phyloP scores from a whole-genome alignment of 257 asterid species.

The Cinchona pubescens region DNA sequence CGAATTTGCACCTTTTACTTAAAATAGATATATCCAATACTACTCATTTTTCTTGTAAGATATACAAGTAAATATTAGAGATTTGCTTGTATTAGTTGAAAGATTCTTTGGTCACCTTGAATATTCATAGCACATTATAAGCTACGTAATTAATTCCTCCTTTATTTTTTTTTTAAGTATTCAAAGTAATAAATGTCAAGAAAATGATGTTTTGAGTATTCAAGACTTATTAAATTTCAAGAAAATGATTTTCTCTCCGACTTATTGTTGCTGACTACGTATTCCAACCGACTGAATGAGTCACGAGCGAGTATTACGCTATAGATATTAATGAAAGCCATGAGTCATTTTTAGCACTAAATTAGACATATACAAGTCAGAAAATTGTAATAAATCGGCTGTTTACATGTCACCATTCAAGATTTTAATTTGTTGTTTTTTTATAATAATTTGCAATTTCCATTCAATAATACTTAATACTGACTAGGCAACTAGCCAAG shows the following conservation, averaged over 20 bases:
- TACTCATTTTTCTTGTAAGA: neutral
- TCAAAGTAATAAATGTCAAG: neutral
- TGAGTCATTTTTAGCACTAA: neutral
- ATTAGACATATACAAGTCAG: neutral
- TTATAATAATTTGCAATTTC: neutral
- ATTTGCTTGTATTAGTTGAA: neutral
- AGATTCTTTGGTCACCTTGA: neutral
- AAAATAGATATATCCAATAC: neutral
- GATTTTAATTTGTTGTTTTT: slow-evolving; percentile 1
- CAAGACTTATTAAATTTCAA: neutral
- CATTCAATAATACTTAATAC: neutral
- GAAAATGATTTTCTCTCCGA: neutral
- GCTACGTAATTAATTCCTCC: neutral
- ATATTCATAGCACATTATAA: neutral
- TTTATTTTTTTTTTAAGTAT: neutral
- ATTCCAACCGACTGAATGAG: neutral
- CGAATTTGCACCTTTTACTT: slow-evolving; percentile 1
- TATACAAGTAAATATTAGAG: neutral
- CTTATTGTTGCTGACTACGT: neutral
- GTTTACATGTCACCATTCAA: neutral
- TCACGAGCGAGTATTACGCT: neutral
- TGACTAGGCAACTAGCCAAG: neutral
- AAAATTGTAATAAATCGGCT: neutral
- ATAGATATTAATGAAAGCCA: neutral
- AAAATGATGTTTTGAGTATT: neutral